Percentiles rank a stretch among this genome's conserved stretches.
phyloP scores from a whole-genome alignment of 1,139 yeast species.

The Diutina sp. region DNA sequence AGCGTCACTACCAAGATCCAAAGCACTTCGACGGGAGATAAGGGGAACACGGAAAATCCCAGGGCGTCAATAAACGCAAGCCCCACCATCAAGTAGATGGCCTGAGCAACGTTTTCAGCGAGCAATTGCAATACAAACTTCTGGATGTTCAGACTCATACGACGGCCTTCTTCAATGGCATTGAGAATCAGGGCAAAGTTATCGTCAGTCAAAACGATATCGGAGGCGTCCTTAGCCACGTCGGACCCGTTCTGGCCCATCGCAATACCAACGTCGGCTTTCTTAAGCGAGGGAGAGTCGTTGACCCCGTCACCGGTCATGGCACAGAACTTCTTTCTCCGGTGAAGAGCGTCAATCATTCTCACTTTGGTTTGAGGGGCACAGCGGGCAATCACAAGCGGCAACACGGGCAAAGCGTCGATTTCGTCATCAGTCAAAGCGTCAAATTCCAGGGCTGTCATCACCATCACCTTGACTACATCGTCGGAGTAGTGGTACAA shows the following conservation, averaged over 20 bases:
- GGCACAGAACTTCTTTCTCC: slow-evolving; percentile 59
- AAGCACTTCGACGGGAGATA: slow-evolving; percentile 23
- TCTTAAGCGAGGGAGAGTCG: slow-evolving; percentile 36
- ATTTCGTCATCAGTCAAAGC: slow-evolving; percentile 47
- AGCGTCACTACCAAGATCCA: slow-evolving; percentile 26
- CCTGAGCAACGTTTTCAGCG: slow-evolving; percentile 73
- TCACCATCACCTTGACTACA: slow-evolving; percentile 53
- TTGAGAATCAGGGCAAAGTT: slow-evolving; percentile 67
- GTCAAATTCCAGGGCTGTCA: slow-evolving; percentile 71
- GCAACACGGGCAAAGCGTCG: slow-evolving; percentile 57
- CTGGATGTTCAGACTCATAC: slow-evolving; percentile 73
- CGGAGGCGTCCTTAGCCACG: slow-evolving; percentile 74
- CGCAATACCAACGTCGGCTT: slow-evolving; percentile 80
- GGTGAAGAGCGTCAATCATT: slow-evolving; percentile 72
- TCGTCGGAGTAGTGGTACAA: slow-evolving; percentile 50
- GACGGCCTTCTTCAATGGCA: slow-evolving; percentile 74
- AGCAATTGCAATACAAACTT: slow-evolving; percentile 68
- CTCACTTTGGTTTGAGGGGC: slow-evolving; percentile 80
- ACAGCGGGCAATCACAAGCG: slow-evolving; percentile 74
- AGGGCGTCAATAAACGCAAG: slow-evolving; percentile 19
- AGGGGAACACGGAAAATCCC: slow-evolving; percentile 22
- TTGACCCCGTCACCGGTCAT: slow-evolving; percentile 77
- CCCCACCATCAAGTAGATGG: slow-evolving; percentile 28
- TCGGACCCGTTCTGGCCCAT: slow-evolving; percentile 78
- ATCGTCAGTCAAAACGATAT: slow-evolving; percentile 63